Conservation (phyloP, 331 rosid genomes). For the Malus hybrid region DNA sequence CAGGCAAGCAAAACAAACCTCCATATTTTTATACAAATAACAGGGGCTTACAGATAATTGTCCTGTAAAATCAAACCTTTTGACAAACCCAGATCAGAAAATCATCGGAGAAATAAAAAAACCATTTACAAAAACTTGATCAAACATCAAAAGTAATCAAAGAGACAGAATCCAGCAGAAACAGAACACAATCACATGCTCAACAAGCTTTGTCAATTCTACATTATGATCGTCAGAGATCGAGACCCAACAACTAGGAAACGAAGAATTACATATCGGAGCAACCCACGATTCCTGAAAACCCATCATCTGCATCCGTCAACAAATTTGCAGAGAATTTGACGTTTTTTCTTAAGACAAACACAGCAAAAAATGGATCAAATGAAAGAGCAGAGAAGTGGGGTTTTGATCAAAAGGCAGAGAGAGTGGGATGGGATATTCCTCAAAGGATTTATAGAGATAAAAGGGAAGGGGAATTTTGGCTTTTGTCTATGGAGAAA, state of each 20-base stretch:
- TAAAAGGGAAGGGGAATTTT: constrained; percentile 15
- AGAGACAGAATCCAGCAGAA: constrained; percentile 20
- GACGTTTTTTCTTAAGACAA: constrained; percentile 18
- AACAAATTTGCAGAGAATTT: constrained; percentile 25
- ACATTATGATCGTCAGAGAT: constrained; percentile 59
- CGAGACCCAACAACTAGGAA: constrained; percentile 33
- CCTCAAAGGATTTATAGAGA: constrained; percentile 14
- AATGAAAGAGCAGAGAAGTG: constrained; percentile 24
- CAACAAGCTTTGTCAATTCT: constrained; percentile 36
- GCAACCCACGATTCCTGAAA: constrained; percentile 45
- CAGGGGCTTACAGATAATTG: constrained; percentile 20
- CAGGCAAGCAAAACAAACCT: not conserved
- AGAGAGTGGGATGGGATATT: constrained; percentile 10
- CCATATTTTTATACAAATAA: constrained; percentile 46
- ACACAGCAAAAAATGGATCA: constrained; percentile 29
- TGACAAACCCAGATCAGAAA: constrained; percentile 38
- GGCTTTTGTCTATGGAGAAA: not conserved
- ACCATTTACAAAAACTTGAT: constrained; percentile 24
- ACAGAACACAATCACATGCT: constrained; percentile 31
- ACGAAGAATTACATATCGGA: constrained; percentile 56
- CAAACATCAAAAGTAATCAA: constrained; percentile 25
- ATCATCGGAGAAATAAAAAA: constrained; percentile 16
- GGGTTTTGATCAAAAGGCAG: constrained; percentile 35
- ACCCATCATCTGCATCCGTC: constrained; percentile 53
- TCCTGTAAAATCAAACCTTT: constrained; percentile 7